Base-by-base conservation (phyloP, 1,284 basidiomycete genomes). In the Marasmius oreades region DNA sequence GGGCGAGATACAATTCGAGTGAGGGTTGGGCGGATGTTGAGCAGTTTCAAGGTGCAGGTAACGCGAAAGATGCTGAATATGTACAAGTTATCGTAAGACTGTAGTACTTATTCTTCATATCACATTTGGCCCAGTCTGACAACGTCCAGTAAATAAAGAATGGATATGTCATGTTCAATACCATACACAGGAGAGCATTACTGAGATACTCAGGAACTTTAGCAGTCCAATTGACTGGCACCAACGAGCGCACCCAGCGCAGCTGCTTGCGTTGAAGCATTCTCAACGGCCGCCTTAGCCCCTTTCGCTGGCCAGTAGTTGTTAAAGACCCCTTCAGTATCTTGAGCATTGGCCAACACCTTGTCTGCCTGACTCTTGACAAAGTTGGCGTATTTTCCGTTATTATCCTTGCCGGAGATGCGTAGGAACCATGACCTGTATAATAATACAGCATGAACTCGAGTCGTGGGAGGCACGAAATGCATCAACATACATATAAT, bases 231-330 rank as follows among this genome's bases (percentile, higher is more conserved):
- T 47, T 58, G 53, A 6, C 53, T 58, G 5, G 63, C 63, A 26
- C 60, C 63, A 12, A 64, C 39, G 18, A 63, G 57, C n/a, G 58
- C 63, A 22, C 63, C 63, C 24, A 64, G 57, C 3, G 63, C 63
- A 5, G 63, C 54, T 16, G 53, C 63, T 52, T 64, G 63, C 22
- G 54, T 61, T 5, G 58, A 56, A 3, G 55, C 57, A 2, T 55
- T 51, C 48, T 55, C 57, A 11, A 53, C 59, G 16, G 53, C 56
- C 10, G 45, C 57, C 22, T 51, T 46, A 6, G 36, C 39, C 31
- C 54, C 52, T 10, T 23, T 34, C 10, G 43, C 59, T 42, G 58
- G 58, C 61, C 59, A 62, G n/a, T 59, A 24, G 36, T 58, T 61
- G 39, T 55, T 51, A 52, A 61, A 62, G 18, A 39, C 39, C 7